A percentile compares a stretch with the other conserved stretches of the same genome.
These are phyloP conservation scores for Camillea tinctor DNA, from an alignment of 2,329 filamentous ascomycete genomes.

Conservation along the genomic window DNA sequence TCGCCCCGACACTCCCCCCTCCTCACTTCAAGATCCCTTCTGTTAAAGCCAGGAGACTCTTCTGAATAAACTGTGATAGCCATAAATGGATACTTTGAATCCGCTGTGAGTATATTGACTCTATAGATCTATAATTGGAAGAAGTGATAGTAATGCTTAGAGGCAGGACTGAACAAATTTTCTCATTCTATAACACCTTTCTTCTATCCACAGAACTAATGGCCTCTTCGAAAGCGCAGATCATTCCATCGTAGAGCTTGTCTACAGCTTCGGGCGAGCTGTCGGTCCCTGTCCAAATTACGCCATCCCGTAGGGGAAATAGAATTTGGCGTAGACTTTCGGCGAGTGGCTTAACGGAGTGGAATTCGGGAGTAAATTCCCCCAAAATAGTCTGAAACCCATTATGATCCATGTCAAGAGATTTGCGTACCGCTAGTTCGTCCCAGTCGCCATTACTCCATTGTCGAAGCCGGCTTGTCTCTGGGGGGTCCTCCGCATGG, in stretches of 20 bases:
- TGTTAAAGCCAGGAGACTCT: too few relatives aligned
- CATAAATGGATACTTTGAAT: too few relatives aligned
- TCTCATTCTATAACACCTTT: background rate
- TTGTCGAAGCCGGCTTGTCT: conserved; percentile 17
- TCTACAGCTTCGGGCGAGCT: conserved; percentile 13
- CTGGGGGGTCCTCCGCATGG: conserved; percentile 12
- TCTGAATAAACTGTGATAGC: too few relatives aligned
- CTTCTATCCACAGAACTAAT: conserved; percentile 11
- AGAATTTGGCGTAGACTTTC: conserved; percentile 15
- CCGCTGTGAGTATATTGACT: too few relatives aligned
- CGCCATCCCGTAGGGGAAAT: conserved; percentile 17
- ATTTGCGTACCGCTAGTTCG: conserved; percentile 20
- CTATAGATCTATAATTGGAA: too few relatives aligned
- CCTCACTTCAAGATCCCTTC: too few relatives aligned
- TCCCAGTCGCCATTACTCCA: conserved; percentile 21
- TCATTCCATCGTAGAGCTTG: conserved; percentile 20
- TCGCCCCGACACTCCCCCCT: too few relatives aligned
- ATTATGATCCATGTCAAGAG: conserved; percentile 15
- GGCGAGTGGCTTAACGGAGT: conserved; percentile 19
- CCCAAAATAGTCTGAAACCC: conserved; percentile 17
- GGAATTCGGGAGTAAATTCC: conserved; percentile 20
- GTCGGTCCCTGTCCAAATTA: conserved; percentile 21
- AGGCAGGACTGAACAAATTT: too few relatives aligned
- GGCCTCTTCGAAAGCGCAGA: conserved; percentile 36
- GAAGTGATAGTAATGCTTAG: too few relatives aligned